Conservation (phyloP, 768 basidiomycete genomes). For the Calocybe indica region DNA sequence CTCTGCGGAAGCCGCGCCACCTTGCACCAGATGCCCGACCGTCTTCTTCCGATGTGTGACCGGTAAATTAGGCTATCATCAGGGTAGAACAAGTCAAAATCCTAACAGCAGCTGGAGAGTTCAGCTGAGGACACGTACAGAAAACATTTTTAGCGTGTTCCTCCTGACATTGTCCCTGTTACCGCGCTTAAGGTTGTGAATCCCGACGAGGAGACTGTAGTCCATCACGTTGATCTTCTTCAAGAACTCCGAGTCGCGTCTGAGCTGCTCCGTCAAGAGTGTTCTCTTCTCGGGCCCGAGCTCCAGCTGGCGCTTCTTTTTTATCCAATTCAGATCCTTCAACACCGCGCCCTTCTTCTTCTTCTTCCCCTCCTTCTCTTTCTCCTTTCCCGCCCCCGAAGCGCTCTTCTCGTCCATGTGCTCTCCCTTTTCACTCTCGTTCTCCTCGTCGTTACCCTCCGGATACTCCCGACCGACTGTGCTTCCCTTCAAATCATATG, state of each 20-base stretch:
- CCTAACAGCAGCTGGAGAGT: background rate
- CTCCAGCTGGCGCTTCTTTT: constrained; percentile 68
- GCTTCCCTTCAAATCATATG: constrained; percentile 94
- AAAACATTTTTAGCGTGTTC: constrained; percentile 89
- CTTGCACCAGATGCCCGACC: no score
- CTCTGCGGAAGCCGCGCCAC: constrained; percentile 55
- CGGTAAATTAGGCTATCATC: constrained; percentile 61
- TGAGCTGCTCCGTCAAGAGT: constrained; percentile 83
- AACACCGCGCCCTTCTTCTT: constrained; percentile 82
- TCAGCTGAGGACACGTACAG: constrained; percentile 43
- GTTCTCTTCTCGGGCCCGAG: constrained; percentile 96
- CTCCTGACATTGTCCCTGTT: constrained; percentile 89
- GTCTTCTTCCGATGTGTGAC: constrained; percentile 9
- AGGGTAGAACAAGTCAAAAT: constrained; percentile 3
- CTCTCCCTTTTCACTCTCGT: constrained; percentile 62
- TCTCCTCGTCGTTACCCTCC: constrained; percentile 67
- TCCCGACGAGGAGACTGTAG: constrained; percentile 90
- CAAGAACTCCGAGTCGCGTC: constrained; percentile 82
- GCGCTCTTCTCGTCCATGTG: constrained; percentile 69
- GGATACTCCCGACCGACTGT: constrained; percentile 86
- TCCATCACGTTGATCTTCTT: constrained; percentile 89
- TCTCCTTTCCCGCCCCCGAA: constrained; percentile 31
- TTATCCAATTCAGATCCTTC: constrained; percentile 97
- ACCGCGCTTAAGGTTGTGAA: constrained; percentile 86
- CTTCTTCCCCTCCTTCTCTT: constrained; percentile 60